Base-by-base conservation (phyloP, 1,284 basidiomycete species). In the Taiwanofungus camphoratus region DNA sequence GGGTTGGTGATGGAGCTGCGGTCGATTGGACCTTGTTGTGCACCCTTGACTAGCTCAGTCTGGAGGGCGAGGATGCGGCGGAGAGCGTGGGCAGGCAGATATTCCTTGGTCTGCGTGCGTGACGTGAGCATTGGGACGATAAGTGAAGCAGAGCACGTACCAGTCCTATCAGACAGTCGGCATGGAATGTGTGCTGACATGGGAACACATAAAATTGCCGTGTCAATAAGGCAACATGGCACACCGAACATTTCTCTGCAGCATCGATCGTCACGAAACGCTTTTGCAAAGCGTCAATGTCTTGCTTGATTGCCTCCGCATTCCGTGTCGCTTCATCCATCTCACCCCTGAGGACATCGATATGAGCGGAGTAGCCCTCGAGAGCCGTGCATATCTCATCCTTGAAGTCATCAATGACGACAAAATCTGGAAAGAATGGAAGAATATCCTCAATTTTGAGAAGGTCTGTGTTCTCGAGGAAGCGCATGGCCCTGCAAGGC, bases 401-500 rank as follows among this genome's bases (percentile, higher is more conserved):
- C 65, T 99, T 99, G 77, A 99, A 99, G 61, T 98, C 94, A 63
- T 99, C 96, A 55, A 99, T 98, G 51, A 99, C 92, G 11, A 95
- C 92, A 64, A 99, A 99, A 67, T 99, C 95, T 2, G 96, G 95
- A 81, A 99, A 99, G 81, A 98, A 99, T 2, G 96, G 96, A 19
- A 99, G 69, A 42, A 99, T 95, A 60, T 99, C 96, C 63, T 99
- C 96, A 52, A 99, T 95, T 66, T 97, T 95, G 59, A 99, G 80
- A 21, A 98, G 68, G 56, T 93, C 87, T 0, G 95, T 96, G 47
- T 90, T 87, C 57, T 96, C 91, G 50, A 99, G 71, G 70, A 99
- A 98, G 26, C 77, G 80, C 91, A 99, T 98, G 13, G 95, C 96
- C 40, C 93, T 96, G 55, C 18, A 30, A 22, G 6, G 24, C 3